Percentiles rank a stretch among this genome's conserved stretches.
These are phyloP conservation scores for Paracorniculantispora psalliotae DNA, from an alignment of 2,329 filamentous ascomycete species.

Conservation along the genomic window DNA sequence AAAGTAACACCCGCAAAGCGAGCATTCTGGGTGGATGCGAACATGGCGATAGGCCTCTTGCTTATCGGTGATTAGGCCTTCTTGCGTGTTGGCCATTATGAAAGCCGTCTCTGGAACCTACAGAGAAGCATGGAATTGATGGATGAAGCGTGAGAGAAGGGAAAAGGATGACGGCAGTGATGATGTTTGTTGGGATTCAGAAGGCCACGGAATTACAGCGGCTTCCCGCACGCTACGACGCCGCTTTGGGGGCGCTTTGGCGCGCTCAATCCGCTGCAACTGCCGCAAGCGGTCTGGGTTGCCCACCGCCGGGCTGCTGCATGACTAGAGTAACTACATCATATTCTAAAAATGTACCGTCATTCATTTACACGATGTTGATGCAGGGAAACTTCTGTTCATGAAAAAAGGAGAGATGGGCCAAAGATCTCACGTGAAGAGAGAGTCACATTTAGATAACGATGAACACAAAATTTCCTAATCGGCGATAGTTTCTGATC, in stretches of 20 bases:
- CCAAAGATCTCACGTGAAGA: too few species aligned
- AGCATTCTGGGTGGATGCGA: slow-evolving; percentile 9
- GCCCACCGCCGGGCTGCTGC: too few species aligned
- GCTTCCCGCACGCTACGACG: neutral
- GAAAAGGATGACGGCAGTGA: neutral
- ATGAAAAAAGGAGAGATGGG: too few species aligned
- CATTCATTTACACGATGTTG: too few species aligned
- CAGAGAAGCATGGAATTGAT: neutral
- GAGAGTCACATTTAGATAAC: too few species aligned
- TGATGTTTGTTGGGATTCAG: neutral
- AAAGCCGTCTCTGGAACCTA: neutral
- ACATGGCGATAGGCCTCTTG: slow-evolving; percentile 6
- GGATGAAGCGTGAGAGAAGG: neutral
- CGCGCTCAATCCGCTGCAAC: neutral
- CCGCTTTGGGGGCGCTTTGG: neutral
- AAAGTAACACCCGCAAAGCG: slow-evolving; percentile 5
- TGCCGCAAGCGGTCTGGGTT: too few species aligned
- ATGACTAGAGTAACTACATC: too few species aligned
- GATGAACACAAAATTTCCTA: too few species aligned
- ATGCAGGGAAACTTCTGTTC: too few species aligned
- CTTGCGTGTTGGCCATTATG: neutral
- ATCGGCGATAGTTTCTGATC: too few species aligned
- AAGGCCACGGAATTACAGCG: neutral
- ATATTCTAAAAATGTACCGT: too few species aligned
- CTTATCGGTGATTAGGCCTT: neutral